Base-by-base conservation (phyloP, 768 basidiomycete genomes). In the Boletus sensibilis region DNA sequence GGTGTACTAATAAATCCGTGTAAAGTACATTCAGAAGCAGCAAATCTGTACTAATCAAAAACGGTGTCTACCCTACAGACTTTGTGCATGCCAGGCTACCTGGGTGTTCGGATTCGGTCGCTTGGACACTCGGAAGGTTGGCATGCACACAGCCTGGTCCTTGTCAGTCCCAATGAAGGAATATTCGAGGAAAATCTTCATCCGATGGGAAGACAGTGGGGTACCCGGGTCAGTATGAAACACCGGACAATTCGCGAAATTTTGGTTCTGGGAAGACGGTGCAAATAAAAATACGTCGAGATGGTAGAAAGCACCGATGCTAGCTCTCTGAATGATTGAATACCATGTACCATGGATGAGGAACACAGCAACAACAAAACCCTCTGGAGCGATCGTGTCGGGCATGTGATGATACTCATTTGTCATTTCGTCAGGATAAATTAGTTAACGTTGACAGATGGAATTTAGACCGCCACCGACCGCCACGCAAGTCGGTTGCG, bases 351-450 rank as follows among this genome's bases (percentile, higher is more conserved):
- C 16, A 42, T 38, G 52, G 45, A 38, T 20, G 33, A 44, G 48
- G 29, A 45, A 50, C 25, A 14, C 14, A 2, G 2, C n/a, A 29
- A 6, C 18, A 31, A 34, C 20, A 35, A 47, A 23, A n/a, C n/a
- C 35, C n/a, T 46, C 20, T 39, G 34, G 20, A n/a, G 49, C 38
- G 46, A 46, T 33, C 20, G 27, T 10, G 52, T 35, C 37, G 16
- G 61, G n/a, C 12, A 9, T 39, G 23, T 37, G 25, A 37, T 21
- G 23, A 51, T 40, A 50, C 5, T 16, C 20, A 53, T n/a, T n/a
- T 45, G 56, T 56, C 50, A 58, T 34, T 34, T 64, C 33, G 39
- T 57, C 59, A 60, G 31, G 44, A 25, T 31, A 29, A 18, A 16
- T 33, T 29, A 46, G 43, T 37, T 40, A 1, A 42, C 27, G 50